Conservation (phyloP, 345 rosid genomes). For the Melaleuca alternifolia region DNA sequence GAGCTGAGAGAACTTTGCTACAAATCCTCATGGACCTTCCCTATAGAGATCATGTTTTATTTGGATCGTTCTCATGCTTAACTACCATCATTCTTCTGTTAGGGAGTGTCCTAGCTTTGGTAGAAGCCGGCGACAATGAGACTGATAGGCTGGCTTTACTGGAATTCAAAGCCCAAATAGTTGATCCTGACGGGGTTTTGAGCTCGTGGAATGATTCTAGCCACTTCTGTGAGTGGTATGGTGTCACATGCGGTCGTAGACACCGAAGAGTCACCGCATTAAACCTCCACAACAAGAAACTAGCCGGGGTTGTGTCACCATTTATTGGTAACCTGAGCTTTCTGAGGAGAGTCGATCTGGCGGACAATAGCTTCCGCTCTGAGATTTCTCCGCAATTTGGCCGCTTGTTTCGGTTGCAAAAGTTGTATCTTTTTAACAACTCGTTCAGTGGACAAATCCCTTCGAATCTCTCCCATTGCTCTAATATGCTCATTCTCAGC, state of each 20-base stretch:
- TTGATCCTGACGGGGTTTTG: no score
- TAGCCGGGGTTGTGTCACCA: not conserved
- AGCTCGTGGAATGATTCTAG: not conserved
- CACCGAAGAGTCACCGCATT: not conserved
- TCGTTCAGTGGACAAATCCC: slow-evolving; percentile 5
- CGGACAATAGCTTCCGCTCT: not conserved
- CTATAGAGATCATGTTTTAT: not conserved
- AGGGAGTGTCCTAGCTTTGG: no score
- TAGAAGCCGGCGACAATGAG: no score
- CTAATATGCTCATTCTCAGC: not conserved
- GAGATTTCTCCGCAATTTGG: slow-evolving; percentile 8
- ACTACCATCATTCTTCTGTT: no score
- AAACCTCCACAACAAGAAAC: not conserved
- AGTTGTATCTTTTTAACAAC: not conserved
- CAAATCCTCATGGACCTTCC: no score
- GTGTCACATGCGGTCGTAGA: no score
- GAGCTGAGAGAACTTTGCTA: no score
- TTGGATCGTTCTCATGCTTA: not conserved
- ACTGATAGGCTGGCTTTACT: no score
- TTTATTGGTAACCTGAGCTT: not conserved
- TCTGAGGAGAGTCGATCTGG: not conserved
- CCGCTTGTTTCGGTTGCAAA: not conserved
- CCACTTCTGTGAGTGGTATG: not conserved
- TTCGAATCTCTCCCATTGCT: slow-evolving; percentile 1
- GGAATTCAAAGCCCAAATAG: no score